These are phyloP conservation scores for Blastobotrys arbuscula DNA, from an alignment of 1,139 yeast species.

Conservation along the genomic window DNA sequence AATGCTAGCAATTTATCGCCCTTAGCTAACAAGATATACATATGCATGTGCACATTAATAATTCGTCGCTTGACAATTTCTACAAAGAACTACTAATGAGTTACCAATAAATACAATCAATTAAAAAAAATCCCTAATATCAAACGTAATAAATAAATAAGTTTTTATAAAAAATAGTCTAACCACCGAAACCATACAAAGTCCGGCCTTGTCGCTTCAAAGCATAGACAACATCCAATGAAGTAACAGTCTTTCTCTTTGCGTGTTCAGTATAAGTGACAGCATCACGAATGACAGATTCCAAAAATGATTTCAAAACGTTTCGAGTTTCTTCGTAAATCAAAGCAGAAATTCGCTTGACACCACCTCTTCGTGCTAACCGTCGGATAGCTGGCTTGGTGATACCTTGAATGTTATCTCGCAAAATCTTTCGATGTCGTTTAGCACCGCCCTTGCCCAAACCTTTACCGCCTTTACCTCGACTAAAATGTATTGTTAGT, in stretches of 20 bases:
- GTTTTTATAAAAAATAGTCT: constrained; percentile 27
- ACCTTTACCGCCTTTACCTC: constrained; percentile 99
- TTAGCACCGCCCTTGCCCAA: constrained; percentile 99
- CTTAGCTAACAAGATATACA: neutral
- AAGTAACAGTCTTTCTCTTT: constrained; percentile 99
- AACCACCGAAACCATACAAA: constrained; percentile 99
- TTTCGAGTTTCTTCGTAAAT: constrained; percentile 99
- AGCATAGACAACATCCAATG: constrained; percentile 98
- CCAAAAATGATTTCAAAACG: constrained; percentile 92
- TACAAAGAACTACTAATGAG: neutral
- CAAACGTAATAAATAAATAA: constrained; percentile 8
- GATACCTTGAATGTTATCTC: constrained; percentile 99
- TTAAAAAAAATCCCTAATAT: neutral
- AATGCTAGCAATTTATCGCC: too few species aligned
- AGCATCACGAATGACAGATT: constrained; percentile 97
- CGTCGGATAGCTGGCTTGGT: constrained; percentile 99
- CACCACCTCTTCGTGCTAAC: constrained; percentile 99
- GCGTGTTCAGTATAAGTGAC: constrained; percentile 99
- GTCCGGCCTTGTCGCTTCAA: constrained; percentile 99
- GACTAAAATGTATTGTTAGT: constrained; percentile 30
- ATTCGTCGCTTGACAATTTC: too few species aligned
- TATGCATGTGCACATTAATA: too few species aligned
- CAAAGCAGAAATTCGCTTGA: constrained; percentile 98
- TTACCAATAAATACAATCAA: neutral
- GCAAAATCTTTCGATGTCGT: constrained; percentile 99